Conservation (phyloP, 352 stramenopile species). For the Pseudoperonospora humuli region DNA sequence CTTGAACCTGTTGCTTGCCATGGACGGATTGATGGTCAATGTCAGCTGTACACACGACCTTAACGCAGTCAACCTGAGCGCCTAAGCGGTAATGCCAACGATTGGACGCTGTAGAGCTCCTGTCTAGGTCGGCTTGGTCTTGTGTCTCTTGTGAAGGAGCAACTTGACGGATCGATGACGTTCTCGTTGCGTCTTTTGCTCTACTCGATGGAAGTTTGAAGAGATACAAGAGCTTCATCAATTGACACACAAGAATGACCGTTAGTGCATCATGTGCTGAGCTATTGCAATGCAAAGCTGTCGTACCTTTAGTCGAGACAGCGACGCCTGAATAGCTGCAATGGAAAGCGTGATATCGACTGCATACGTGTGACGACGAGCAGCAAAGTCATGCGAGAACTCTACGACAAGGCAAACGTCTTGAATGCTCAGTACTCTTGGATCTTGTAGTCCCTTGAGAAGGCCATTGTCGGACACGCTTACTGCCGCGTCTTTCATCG, state of each 20-base stretch:
- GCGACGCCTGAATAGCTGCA: slow-evolving; percentile 12
- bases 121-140: not conserved
- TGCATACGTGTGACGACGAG: slow-evolving; percentile 12
- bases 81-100: slow-evolving; percentile 27
- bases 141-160: not conserved
- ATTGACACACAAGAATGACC: slow-evolving; percentile 3
- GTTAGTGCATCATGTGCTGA: too few species aligned
- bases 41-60: slow-evolving; percentile 14
- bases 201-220: slow-evolving; percentile 24
- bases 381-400: slow-evolving; percentile 16
- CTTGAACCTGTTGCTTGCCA: slow-evolving; percentile 3
- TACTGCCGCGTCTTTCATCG: slow-evolving; percentile 10
- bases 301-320: slow-evolving; percentile 33
- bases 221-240: slow-evolving; percentile 38
- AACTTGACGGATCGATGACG: not conserved
- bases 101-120: not conserved
- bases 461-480: slow-evolving; percentile 11
- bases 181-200: not conserved
- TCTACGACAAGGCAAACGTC: slow-evolving; percentile 10
- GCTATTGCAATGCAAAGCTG: not conserved
- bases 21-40: slow-evolving; percentile 11
- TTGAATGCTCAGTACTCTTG: slow-evolving; percentile 12
- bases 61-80: slow-evolving; percentile 21
- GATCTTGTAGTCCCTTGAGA: slow-evolving; percentile 15
- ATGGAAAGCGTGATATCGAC: slow-evolving; percentile 16